Evolutionary conservation across 202 grass and related monocot species (phyloP), one percentile per base, ranked within the genome.

Genomic region (Miscanthus sacchariflorus): DNA sequence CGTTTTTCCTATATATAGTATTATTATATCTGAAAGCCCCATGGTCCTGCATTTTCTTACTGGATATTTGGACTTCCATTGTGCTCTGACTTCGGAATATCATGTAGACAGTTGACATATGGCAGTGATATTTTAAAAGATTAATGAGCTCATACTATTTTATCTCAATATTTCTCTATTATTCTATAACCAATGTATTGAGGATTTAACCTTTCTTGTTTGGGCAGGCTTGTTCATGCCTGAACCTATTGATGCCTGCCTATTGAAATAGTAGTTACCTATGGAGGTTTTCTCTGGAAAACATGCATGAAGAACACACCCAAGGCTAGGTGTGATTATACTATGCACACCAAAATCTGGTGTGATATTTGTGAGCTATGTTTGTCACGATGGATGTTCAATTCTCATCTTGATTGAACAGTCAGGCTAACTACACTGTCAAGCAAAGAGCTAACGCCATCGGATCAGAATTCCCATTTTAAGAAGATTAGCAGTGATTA

Each of bases 161-260:
- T 76, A 58, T 77, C 4, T 71, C 35, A 15, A 21, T 30, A 36
- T 77, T 64, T 58, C 10, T 74, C 52, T 74, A 19, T 58, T 85
- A 28, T 66, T 21, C 45, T 3, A 49, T 72, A 52, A 69, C 17
- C 1, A 63, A 49, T 70, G n/a, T 44, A 36, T 7, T 72, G 42
- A 73, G 15, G 56, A 68, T 73, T 87, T 85, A 61, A 76, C 9
- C 21, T 43, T 18, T 92, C 68, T 49, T 6, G 50, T 80, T 86
- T 79, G 69, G 59, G 69, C 84, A 92, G 90, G 84, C 30, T 43
- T 27, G 69, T 68, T 80, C 46, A 75, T 83, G 74, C 45, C 83
- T 74, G 59, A 74, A 72, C 50, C 4, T 15, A 39, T 44, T 78
- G 78, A 74, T 86, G 79, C 46, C 25, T 76, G 28, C 68, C 46